Conservation (phyloP, 768 basidiomycete genomes). For the Gyrodon lividus region DNA sequence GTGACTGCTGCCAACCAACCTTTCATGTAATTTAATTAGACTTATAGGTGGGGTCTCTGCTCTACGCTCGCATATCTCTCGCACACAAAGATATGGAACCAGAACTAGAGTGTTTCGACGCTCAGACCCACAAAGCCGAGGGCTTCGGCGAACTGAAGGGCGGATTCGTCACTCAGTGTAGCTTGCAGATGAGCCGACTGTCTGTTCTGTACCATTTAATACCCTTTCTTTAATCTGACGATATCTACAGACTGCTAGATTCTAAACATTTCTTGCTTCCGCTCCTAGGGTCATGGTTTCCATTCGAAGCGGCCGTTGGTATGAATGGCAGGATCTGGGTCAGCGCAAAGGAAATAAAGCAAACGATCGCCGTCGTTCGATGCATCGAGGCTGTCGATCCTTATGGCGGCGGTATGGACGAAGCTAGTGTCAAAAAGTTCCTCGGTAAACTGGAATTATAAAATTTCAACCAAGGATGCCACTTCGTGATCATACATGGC, state of each 20-base stretch:
- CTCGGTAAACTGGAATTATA: slow-evolving; percentile 46
- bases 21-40: slow-evolving; percentile 5
- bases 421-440: slow-evolving; percentile 50
- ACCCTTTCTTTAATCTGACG: slow-evolving; percentile 2
- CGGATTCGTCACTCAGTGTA: slow-evolving; percentile 80
- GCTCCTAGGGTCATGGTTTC: slow-evolving; percentile 75
- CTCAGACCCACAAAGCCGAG: slow-evolving; percentile 86
- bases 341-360: slow-evolving; percentile 65
- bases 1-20: slow-evolving; percentile 1
- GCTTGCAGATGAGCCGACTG: slow-evolving; percentile 84
- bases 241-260: slow-evolving; percentile 62
- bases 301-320: slow-evolving; percentile 86
- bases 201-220: slow-evolving; percentile 38
- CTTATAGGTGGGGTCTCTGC: slow-evolving; percentile 77
- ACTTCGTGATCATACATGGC: neutral
- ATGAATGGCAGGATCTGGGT: slow-evolving; percentile 94
- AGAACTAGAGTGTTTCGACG: slow-evolving; percentile 94
- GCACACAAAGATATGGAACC: slow-evolving; percentile 99
- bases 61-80: slow-evolving; percentile 90
- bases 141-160: slow-evolving; percentile 93
- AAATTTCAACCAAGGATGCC: neutral
- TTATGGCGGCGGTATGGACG: slow-evolving; percentile 64
- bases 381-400: slow-evolving; percentile 84
- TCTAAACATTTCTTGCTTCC: slow-evolving; percentile 82
- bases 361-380: slow-evolving; percentile 72